Base-by-base conservation (phyloP, 495 filamentous ascomycete genomes). In the Amphirosellinia nigrospora region DNA sequence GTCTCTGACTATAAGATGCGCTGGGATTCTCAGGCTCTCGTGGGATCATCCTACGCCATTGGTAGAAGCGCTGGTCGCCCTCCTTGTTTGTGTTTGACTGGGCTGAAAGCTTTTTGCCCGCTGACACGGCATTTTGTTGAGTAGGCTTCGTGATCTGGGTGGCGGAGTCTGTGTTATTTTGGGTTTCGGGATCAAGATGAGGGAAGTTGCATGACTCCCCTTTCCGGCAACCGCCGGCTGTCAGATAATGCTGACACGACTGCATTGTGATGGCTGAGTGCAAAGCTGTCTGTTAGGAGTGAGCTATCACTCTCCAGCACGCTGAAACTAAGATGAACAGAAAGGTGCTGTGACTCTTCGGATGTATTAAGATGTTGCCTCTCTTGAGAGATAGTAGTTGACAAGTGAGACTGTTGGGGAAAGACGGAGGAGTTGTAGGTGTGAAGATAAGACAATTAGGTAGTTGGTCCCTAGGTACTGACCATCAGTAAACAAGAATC, bases 31-130 rank as follows among this genome's bases (percentile, higher is more conserved):
- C 26, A 15, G 39, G 60, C 10, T 63, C 21, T 32, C 39, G 23
- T 32, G 39, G 60, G 60, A 63, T 63, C 38, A 63, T 45, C 7
- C 38, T 11, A 6, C 38, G 60, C 60, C 60, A 63, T 21, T 46
- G 38, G 39, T 46, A 63, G 28, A 63, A 28, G 15, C 38, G 38
- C 5, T 63, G 23, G 19, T 63, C 26, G 39, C 23, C 26, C 28
- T 46, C 60, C 45, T 46, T 28, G 38, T 4, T 63, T 2, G 26
- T 46, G 15, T 32, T 45, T 13, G 13, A 7, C 11, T 21, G 21
- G 36, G 36, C 10, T 23, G 9, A 8, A 19, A 16, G 55, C 6
- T 58, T 58, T 11, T 8, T 15, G n/a, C 8, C 34, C 21, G 58
- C n/a, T 21, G 36, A 39, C n/a, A 8, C 5, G 8, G 0, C 21